A percentile compares a stretch with the other conserved stretches of the same genome.
Conservation (phyloP, 192 early-diverging fungal species). For the Podochytrium sp. region DNA sequence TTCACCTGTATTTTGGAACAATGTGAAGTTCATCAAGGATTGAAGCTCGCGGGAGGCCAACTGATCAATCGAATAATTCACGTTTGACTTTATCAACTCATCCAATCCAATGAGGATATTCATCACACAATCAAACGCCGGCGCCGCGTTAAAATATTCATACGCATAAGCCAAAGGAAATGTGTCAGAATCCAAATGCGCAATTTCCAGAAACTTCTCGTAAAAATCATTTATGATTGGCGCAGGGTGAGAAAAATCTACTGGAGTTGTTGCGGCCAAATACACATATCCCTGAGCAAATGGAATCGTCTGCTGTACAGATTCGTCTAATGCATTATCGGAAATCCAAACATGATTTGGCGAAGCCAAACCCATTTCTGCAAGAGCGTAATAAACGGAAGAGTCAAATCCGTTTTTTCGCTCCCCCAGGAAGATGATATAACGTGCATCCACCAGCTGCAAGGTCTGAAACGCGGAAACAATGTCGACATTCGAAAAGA, state of each 20-base stretch:
- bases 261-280: not conserved
- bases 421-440: not conserved
- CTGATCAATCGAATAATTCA: not conserved
- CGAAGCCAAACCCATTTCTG: not conserved
- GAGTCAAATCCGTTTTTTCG: not conserved
- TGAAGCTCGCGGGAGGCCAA: not conserved
- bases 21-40: not conserved
- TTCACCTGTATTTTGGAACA: not conserved
- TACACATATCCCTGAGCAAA: no score
- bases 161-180: not conserved
- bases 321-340: no score
- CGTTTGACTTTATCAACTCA: not conserved
- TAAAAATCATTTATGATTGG: not conserved
- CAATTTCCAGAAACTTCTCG: not conserved
- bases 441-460: not conserved
- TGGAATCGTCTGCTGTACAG: no score
- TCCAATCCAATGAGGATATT: slow-evolving; percentile 10
- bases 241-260: no score
- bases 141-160: not conserved
- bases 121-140: slow-evolving; percentile 11
- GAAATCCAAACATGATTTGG: not conserved
- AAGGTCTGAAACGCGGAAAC: not conserved
- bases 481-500: not conserved
- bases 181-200: not conserved
- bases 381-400: not conserved